These are phyloP conservation scores for Funneliformis caledonium DNA, from an alignment of 371 early-diverging fungal genomes.

Conservation along the genomic window DNA sequence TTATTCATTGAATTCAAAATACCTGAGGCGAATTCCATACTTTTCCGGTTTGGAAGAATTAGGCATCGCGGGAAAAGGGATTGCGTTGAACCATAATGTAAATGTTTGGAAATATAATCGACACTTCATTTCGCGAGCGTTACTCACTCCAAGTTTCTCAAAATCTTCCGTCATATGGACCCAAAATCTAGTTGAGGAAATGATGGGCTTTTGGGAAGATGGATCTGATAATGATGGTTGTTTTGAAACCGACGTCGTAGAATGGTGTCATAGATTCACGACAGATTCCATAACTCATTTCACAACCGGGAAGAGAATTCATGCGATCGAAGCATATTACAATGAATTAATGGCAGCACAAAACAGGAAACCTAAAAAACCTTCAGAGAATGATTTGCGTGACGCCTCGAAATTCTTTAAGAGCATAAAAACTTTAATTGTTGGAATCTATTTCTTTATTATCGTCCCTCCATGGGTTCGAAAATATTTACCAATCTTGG, in stretches of 20 bases:
- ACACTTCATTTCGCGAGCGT: neutral
- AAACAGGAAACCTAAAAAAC: neutral
- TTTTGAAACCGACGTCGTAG: neutral
- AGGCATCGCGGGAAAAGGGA: neutral
- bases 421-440: neutral
- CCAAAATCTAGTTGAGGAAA: neutral
- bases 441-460: neutral
- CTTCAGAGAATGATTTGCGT: too few species aligned
- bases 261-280: slow-evolving; percentile 5
- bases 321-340: neutral
- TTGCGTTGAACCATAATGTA: neutral
- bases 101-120: slow-evolving; percentile 16
- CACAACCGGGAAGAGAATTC: neutral
- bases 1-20: neutral
- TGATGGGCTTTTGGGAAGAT: neutral
- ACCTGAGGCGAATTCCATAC: neutral
- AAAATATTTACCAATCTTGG: neutral
- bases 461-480: neutral
- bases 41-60: neutral
- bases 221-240: neutral
- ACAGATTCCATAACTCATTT: neutral
- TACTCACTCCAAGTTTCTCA: neutral
- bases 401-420: neutral
- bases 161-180: neutral
- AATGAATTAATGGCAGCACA: neutral